Evolutionary conservation across 441 rosid species (phyloP), one percentile per base, ranked within the genome.

Genomic region (Gossypium lobatum): DNA sequence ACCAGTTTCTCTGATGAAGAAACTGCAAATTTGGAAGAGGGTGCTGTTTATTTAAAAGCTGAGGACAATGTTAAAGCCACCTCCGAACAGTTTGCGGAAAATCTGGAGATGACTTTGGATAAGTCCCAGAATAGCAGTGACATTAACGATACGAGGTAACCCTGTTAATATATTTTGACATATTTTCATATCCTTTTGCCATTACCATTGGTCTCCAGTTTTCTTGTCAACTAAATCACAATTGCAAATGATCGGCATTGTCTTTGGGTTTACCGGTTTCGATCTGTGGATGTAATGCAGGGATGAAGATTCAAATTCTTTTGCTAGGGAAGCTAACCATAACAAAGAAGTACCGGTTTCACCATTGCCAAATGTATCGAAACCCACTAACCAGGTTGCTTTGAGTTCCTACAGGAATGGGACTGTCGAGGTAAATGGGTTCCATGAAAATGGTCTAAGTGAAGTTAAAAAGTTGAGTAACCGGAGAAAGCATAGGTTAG

Each of bases 341-440:
- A 86, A 83, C 83, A 89, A 78, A 77, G 82, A 87, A 81, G 89
- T 86, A 63, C 93, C 85, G 7, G 87, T 83, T 50, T 81, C 90
- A 26, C 91, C 87, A 0, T 85, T 80, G 69, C 81, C 77, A 70
- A 75, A 73, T 70, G 71, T 74, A 62, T 62, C 80, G 16, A 18
- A 17, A 59, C 62, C 77, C 11, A 69, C 67, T 20, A 70, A 84
- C 72, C 88, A 71, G 39, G 77, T 48, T 61, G 58, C 75, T 2
- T 28, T 66, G 31, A 55, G n/a, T 64, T 46, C 79, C 75, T 70
- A 75, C 14, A 73, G 20, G 62, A 79, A 85, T 10, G 72, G 59
- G 53, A 66, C 69, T 3, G 46, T 61, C 9, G 84, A 78, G 54
- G 57, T 76, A 48, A 78, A 79, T 31, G 84, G 78, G 55, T 54